Percentiles rank a stretch among this genome's conserved stretches.
Conservation (phyloP, 2,329 filamentous ascomycete genomes). For the Apiospora sp. region DNA sequence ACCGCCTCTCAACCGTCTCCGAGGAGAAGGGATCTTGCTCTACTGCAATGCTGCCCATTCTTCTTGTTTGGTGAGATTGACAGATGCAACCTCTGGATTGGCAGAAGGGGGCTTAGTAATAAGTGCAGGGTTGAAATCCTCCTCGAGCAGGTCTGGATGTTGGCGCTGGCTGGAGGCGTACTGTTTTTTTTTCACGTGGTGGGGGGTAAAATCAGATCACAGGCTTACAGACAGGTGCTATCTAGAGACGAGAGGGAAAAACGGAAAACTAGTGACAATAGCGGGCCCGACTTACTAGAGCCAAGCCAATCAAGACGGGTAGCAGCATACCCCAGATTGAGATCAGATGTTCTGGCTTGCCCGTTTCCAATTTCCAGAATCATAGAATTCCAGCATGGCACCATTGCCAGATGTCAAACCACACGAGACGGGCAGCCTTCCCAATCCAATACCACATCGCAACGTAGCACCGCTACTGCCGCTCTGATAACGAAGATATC, state of each 20-base stretch:
- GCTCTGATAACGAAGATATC: not conserved
- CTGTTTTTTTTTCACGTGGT: slow-evolving; percentile 15
- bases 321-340: not conserved
- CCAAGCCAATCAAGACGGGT: not conserved
- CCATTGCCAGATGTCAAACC: not conserved
- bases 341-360: not conserved
- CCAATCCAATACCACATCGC: slow-evolving; percentile 5
- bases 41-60: slow-evolving; percentile 3
- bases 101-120: not conserved
- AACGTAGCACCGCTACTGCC: slow-evolving; percentile 3
- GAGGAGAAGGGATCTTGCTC: not conserved
- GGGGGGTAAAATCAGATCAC: slow-evolving; percentile 10
- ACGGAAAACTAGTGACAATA: not conserved
- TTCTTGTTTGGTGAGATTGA: not conserved
- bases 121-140: not conserved
- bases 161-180: not conserved
- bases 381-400: not conserved
- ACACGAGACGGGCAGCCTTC: not conserved
- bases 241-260: not conserved
- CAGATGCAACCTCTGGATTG: slow-evolving; percentile 2
- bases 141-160: slow-evolving; percentile 1
- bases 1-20: slow-evolving; percentile 17
- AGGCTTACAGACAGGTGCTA: not conserved
- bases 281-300: not conserved
- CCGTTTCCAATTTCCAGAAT: not conserved